Evolutionary conservation across 805 yeast species (phyloP).

Genomic region (Barnettozyma sp.): DNA sequence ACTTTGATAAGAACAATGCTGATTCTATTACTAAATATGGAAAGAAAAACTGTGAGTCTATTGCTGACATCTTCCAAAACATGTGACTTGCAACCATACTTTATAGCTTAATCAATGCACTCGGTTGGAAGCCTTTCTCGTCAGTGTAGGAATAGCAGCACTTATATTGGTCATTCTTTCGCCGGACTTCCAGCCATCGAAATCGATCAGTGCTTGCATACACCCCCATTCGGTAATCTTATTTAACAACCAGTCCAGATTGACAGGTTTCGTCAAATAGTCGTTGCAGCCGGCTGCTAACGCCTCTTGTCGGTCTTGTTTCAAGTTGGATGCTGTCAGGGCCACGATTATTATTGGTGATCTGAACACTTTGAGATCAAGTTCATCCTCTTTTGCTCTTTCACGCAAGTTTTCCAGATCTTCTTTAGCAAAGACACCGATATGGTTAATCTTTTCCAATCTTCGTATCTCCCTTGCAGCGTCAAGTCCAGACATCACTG

Average conservation of each 20-base stretch:
- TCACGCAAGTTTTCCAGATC: slow-evolving; percentile 20
- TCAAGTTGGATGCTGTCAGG: slow-evolving; percentile 83
- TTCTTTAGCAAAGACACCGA: slow-evolving; percentile 42
- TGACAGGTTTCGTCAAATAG: slow-evolving; percentile 92
- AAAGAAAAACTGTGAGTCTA: slow-evolving; percentile 22
- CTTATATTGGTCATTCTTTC: slow-evolving; percentile 34
- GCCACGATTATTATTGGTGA: slow-evolving; percentile 99
- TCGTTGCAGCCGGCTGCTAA: slow-evolving; percentile 97
- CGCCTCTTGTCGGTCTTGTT: slow-evolving; percentile 83
- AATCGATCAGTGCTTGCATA: slow-evolving; percentile 95
- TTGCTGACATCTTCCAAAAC: slow-evolving; percentile 15
- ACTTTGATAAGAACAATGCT: slow-evolving; percentile 29
- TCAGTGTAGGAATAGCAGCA: slow-evolving; percentile 24
- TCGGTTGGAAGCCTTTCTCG: slow-evolving; percentile 16
- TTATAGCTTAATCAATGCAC: slow-evolving; percentile 5
- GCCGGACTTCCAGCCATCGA: slow-evolving; percentile 78
- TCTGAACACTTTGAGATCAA: slow-evolving; percentile 60
- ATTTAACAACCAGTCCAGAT: slow-evolving; percentile 85
- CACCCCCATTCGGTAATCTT: slow-evolving; percentile 98
- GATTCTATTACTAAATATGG: slow-evolving; percentile 24
- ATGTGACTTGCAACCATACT: too few species aligned
- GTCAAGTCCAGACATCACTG: slow-evolving; percentile 92
- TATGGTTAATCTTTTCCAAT: slow-evolving; percentile 69
- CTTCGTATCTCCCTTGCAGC: slow-evolving; percentile 89
- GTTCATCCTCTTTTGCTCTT: slow-evolving; percentile 39